These are phyloP conservation scores for Pseudodiploospora longispora DNA, from an alignment of 2,329 filamentous ascomycete genomes.

Conservation along the genomic window DNA sequence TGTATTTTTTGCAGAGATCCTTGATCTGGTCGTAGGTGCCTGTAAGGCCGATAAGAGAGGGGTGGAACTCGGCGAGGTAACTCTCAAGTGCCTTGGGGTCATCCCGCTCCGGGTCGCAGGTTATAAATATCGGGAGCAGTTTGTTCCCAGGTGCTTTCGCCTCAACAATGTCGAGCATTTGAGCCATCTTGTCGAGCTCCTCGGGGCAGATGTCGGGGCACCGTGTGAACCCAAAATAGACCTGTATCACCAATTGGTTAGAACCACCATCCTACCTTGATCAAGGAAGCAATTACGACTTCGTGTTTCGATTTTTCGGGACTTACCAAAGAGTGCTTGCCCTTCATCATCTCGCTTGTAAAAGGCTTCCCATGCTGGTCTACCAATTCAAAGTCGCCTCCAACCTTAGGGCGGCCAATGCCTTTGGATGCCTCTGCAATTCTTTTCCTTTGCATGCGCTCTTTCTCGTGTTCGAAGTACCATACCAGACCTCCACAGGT, in stretches of 20 bases:
- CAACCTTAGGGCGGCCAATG: constrained; percentile 86
- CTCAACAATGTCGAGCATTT: constrained; percentile 72
- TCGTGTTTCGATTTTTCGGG: background rate
- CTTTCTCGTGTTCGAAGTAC: constrained; percentile 93
- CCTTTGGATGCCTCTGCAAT: constrained; percentile 90
- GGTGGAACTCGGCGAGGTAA: constrained; percentile 89
- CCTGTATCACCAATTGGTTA: constrained; percentile 38
- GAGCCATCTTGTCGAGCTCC: constrained; percentile 98
- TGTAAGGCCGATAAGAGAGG: constrained; percentile 76
- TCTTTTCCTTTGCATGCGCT: constrained; percentile 78
- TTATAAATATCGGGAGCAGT: constrained; percentile 81
- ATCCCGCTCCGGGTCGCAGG: constrained; percentile 89
- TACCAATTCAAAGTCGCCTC: constrained; percentile 72
- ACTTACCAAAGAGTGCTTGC: constrained; percentile 71
- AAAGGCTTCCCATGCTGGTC: constrained; percentile 76
- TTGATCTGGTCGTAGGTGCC: constrained; percentile 93
- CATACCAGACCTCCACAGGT: constrained; percentile 71
- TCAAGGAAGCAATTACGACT: background rate
- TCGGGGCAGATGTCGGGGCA: constrained; percentile 98
- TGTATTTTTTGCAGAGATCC: constrained; percentile 86
- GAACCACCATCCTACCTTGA: no score
- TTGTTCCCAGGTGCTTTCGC: constrained; percentile 37
- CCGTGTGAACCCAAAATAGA: constrained; percentile 98
- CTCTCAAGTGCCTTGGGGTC: constrained; percentile 74
- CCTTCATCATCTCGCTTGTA: constrained; percentile 73